phyloP scores from a whole-genome alignment of 768 basidiomycete species.

The Kwoniella sp. region DNA sequence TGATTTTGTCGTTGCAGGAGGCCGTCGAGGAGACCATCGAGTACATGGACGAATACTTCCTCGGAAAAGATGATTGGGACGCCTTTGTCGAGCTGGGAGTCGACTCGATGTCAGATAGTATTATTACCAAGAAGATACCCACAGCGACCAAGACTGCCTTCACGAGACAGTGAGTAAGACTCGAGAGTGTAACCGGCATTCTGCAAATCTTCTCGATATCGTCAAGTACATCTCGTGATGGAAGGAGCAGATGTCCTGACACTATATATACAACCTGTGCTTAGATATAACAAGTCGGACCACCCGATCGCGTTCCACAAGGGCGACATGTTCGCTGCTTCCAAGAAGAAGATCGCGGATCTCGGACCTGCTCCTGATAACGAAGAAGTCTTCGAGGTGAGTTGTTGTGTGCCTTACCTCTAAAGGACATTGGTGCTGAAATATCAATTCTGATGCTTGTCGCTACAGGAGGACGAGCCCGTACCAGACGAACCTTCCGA shows the following conservation, averaged over 20 bases:
- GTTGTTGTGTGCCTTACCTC: constrained; percentile 53
- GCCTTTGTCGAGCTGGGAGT: constrained; percentile 90
- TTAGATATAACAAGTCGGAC: constrained; percentile 81
- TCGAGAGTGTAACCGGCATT: background rate
- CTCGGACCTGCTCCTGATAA: constrained; percentile 77
- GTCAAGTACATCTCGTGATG: background rate
- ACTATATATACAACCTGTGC: background rate
- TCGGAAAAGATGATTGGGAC: constrained; percentile 96
- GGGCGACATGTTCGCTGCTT: constrained; percentile 67
- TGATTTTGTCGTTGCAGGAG: constrained; percentile 59
- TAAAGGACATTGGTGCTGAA: too few species aligned
- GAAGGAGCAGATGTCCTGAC: too few species aligned
- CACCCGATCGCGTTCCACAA: constrained; percentile 97
- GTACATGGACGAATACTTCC: constrained; percentile 89
- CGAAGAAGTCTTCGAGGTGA: constrained; percentile 85
- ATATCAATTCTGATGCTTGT: background rate
- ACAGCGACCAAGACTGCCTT: constrained; percentile 78
- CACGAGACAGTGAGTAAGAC: constrained; percentile 80
- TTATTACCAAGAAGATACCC: constrained; percentile 80
- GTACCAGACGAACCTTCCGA: constrained; percentile 63
- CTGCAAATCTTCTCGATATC: background rate
- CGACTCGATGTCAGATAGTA: constrained; percentile 72
- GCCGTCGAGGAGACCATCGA: constrained; percentile 80
- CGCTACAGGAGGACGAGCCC: constrained; percentile 48
- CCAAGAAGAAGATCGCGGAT: constrained; percentile 77